phyloP scores from a whole-genome alignment of 768 basidiomycete species.

The Mycena galopus region DNA sequence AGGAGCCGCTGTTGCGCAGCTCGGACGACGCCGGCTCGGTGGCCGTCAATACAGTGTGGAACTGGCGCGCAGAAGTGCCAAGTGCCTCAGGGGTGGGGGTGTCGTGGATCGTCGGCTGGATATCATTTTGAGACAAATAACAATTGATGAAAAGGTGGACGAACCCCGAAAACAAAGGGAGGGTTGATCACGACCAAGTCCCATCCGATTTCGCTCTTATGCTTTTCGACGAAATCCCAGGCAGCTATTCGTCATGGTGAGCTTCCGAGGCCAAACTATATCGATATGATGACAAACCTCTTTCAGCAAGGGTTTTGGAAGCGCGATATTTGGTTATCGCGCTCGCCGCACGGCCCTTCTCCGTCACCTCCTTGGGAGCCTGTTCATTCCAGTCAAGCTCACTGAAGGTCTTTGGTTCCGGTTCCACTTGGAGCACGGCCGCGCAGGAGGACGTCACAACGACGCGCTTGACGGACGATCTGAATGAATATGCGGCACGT shows the following conservation, averaged over 20 bases:
- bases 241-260: constrained; percentile 46
- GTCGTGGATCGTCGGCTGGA: constrained; percentile 55
- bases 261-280: background rate
- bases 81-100: constrained; percentile 45
- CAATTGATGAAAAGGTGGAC: background rate
- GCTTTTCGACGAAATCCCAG: constrained; percentile 53
- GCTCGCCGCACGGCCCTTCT: constrained; percentile 61
- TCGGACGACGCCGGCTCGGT: background rate
- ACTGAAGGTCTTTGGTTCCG: constrained; percentile 48
- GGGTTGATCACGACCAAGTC: constrained; percentile 68
- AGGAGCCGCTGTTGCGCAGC: constrained; percentile 1
- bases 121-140: background rate
- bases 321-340: constrained; percentile 64
- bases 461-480: constrained; percentile 63
- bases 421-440: constrained; percentile 51
- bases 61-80: constrained; percentile 50
- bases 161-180: constrained; percentile 57
- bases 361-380: constrained; percentile 58
- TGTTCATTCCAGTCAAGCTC: constrained; percentile 74
- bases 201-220: constrained; percentile 58
- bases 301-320: constrained; percentile 72
- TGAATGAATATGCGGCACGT: background rate
- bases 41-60: constrained; percentile 32
- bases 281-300: constrained; percentile 45
- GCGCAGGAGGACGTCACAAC: constrained; percentile 73